These are phyloP conservation scores for Suhomyces choctaworum DNA, from an alignment of 1,139 yeast species.

Conservation along the genomic window DNA sequence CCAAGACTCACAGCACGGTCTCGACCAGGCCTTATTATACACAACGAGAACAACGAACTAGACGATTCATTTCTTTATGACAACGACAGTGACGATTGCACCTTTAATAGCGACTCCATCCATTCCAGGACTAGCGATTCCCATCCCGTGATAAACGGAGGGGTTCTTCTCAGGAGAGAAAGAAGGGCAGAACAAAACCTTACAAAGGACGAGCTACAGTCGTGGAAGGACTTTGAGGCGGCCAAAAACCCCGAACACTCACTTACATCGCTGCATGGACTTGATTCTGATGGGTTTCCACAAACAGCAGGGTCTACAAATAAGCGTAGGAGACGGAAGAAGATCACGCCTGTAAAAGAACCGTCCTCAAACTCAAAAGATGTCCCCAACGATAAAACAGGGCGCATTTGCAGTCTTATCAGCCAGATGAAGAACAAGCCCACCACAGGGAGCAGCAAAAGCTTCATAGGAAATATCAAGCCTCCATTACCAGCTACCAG, in stretches of 20 bases:
- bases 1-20: too few species aligned
- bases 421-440: conserved; percentile 30
- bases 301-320: conserved; percentile 2
- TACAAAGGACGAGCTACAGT: conserved; percentile 37
- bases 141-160: conserved; percentile 39
- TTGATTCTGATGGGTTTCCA: too few species aligned
- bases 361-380: conserved; percentile 1
- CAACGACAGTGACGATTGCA: conserved; percentile 12
- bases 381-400: conserved; percentile 7
- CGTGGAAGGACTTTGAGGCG: conserved; percentile 44
- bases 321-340: conserved; percentile 28
- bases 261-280: too few species aligned
- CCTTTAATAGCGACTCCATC: neutral
- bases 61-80: conserved; percentile 37
- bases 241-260: conserved; percentile 20
- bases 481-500: conserved; percentile 3
- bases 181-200: conserved; percentile 30
- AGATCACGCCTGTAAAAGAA: conserved; percentile 18
- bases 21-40: conserved; percentile 27
- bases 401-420: conserved; percentile 21
- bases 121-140: conserved; percentile 1
- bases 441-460: conserved; percentile 1
- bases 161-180: conserved; percentile 41
- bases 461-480: conserved; percentile 2
- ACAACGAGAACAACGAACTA: conserved; percentile 36